Evolutionary conservation across 805 yeast genomes (phyloP), one percentile per base, ranked within the genome.

Genomic region (Priceomyces carsonii): DNA sequence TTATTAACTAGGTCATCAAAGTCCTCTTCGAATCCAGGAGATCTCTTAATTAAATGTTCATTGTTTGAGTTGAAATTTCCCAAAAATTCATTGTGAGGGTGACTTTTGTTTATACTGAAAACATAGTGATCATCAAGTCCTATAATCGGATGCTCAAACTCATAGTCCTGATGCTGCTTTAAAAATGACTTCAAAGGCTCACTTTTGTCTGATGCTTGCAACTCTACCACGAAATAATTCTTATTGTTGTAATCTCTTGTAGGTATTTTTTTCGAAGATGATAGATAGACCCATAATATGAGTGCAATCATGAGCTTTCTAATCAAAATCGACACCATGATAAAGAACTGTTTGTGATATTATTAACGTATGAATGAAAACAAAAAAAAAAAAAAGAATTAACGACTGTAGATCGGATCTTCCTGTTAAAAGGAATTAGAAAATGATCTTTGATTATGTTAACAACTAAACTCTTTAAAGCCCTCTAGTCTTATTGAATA

Each of bases 201-300:
- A 29, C 42, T 54, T 15, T 57, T 41, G 2, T 6, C 12, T 16
- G 54, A 29, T 7, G 70, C 59, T 43, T 63, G 55, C 8, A 80
- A 45, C 44, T 84, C 87, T 12, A 85, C 68, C 6, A 85, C 75
- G 46, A 83, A 82, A 59, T 85, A 85, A 40, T 75, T 73, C 28
- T 70, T 67, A 13, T 43, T 42, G 3, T 48, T 61, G 54, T 75
- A 82, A 54, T 84, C 79, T 45, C 77, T 35, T 16, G 30, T 17
- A 8, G 58, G 59, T 20, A 46, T 43, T 21, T 18, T 18, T 7
- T 19, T 16, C 14, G 37, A 38, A 15, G n/a, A 12, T 3, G 36
- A 13, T 4, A 24, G 8, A 12, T 28, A 21, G 14, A 32, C 14
- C 34, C 39, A 33, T 8, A 22, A 20, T 8, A 27, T 15, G 10